These are phyloP conservation scores for Quercus agrifolia DNA, from an alignment of 306 rosid genomes.

Conservation along the genomic window DNA sequence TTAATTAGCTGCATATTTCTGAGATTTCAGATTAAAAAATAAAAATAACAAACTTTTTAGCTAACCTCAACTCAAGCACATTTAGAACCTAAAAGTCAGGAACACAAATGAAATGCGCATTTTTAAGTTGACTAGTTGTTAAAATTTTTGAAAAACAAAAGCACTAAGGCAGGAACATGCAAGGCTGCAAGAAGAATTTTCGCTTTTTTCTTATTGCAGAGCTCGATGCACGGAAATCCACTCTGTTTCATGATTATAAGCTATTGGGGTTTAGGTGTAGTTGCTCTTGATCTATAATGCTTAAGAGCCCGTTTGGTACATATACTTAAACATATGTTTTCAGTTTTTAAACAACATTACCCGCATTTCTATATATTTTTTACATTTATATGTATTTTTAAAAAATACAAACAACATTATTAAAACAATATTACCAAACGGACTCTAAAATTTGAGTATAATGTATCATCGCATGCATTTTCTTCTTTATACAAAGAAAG, in stretches of 20 bases:
- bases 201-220: constrained; percentile 36
- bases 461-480: constrained; percentile 3
- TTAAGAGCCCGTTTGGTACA: background rate
- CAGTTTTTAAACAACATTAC: no score
- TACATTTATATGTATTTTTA: no score
- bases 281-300: constrained; percentile 17
- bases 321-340: no score
- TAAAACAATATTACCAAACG: no score
- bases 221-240: constrained; percentile 60
- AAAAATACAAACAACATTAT: no score
- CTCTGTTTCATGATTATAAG: constrained; percentile 52
- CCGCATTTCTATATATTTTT: no score
- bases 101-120: background rate
- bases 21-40: no score
- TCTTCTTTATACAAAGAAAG: constrained; percentile 10
- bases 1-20: background rate
- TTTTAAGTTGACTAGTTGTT: constrained; percentile 18
- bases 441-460: background rate
- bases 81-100: background rate
- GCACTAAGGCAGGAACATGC: background rate
- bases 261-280: constrained; percentile 30
- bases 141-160: background rate
- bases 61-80: background rate
- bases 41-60: background rate
- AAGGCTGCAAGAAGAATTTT: constrained; percentile 3